These are phyloP conservation scores for Epichloe sylvatica DNA, from an alignment of 2,329 filamentous ascomycete species.

Conservation along the genomic window DNA sequence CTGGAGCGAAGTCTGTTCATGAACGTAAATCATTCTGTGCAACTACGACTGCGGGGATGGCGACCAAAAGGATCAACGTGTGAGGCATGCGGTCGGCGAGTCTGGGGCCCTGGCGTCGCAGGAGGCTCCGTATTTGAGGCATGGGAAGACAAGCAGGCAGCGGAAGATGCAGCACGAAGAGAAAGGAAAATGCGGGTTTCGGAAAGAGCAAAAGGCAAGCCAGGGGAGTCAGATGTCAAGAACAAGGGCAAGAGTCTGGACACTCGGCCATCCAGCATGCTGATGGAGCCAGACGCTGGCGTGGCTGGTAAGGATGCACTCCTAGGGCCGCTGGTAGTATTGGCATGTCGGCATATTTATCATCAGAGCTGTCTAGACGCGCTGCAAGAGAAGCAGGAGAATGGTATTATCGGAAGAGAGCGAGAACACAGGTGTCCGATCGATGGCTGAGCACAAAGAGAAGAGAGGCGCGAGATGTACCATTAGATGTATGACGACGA, in stretches of 20 bases:
- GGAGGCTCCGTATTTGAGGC: slow-evolving; percentile 64
- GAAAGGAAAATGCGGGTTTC: slow-evolving; percentile 25
- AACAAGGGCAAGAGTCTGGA: slow-evolving; percentile 31
- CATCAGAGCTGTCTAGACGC: slow-evolving; percentile 57
- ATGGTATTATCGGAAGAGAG: slow-evolving; percentile 32
- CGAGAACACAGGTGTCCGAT: slow-evolving; percentile 43
- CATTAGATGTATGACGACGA: slow-evolving; percentile 3
- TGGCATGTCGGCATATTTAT: slow-evolving; percentile 59
- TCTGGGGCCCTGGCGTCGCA: slow-evolving; percentile 75
- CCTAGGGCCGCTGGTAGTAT: slow-evolving; percentile 51
- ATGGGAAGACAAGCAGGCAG: slow-evolving; percentile 54
- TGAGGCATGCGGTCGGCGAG: slow-evolving; percentile 66
- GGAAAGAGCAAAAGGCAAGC: slow-evolving; percentile 25
- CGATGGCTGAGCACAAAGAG: slow-evolving; percentile 30
- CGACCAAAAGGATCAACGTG: slow-evolving; percentile 74
- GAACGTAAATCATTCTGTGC: slow-evolving; percentile 60
- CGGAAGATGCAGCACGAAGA: slow-evolving; percentile 31
- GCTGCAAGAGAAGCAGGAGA: slow-evolving; percentile 40
- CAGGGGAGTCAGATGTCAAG: slow-evolving; percentile 18
- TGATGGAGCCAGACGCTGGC: slow-evolving; percentile 17
- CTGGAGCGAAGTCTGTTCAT: slow-evolving; percentile 81
- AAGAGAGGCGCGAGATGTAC: slow-evolving; percentile 2
- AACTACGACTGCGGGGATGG: slow-evolving; percentile 75
- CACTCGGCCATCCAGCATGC: slow-evolving; percentile 28
- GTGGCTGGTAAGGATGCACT: slow-evolving; percentile 27